These are phyloP conservation scores for Plasmodium inui DNA, from an alignment of 169 alveolate genomes.

Conservation along the genomic window DNA sequence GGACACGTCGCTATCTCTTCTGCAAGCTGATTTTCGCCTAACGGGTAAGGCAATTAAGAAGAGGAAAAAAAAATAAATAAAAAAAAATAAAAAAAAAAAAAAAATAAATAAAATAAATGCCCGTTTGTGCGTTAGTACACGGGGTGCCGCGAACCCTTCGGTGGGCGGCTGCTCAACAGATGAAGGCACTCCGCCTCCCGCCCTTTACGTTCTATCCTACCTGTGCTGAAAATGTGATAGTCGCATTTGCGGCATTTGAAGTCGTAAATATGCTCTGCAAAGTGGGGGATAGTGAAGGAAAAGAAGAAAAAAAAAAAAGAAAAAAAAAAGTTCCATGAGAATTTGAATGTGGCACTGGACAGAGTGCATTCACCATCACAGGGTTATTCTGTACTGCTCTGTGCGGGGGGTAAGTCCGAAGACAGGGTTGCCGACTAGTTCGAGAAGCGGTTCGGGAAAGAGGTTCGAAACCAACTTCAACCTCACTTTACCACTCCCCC, in stretches of 20 bases:
- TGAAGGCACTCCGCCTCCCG: neutral
- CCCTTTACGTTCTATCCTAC: neutral
- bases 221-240: conserved; percentile 48
- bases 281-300: neutral
- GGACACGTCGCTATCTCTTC: neutral
- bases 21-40: neutral
- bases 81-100: neutral
- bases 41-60: neutral
- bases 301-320: conserved; percentile 5
- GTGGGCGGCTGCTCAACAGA: neutral
- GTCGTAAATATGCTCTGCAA: conserved; percentile 36
- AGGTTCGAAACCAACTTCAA: neutral
- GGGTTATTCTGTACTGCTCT: neutral
- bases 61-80: no score
- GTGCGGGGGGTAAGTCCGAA: neutral
- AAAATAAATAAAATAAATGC: neutral
- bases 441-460: neutral
- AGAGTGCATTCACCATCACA: neutral
- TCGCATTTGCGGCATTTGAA: conserved; percentile 53
- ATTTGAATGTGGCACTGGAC: neutral
- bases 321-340: neutral
- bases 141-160: neutral
- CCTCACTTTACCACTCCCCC: neutral
- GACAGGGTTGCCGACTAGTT: neutral
- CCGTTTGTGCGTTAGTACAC: neutral